Evolutionary conservation across 169 alveolate genomes (phyloP), one percentile per base, ranked within the genome.

Genomic region (Plasmodium adleri): DNA sequence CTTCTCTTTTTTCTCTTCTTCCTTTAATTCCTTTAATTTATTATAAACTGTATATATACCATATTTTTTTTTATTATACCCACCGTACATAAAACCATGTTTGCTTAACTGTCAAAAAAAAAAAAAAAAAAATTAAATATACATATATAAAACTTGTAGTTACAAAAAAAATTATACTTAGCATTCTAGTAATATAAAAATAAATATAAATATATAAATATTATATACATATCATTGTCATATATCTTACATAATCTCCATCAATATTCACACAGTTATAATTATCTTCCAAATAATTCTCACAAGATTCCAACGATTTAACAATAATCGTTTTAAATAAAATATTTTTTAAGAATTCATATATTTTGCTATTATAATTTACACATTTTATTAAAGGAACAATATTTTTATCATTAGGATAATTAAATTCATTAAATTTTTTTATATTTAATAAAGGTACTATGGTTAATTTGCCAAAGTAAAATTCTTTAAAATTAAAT

Each of bases 81-180:
- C 90, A 2, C 90, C 90, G 59, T 80, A 49, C 83, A 80, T 70
- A 45, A 80, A 80, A 58, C 90, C 90, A n/a, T 80, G 90, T 24
- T 80, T 80, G 90, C 85, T 80, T 60, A 80, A 17, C 90, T 80
- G 90, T 1, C 39, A 22, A 54, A n/a, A 58, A 24, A 68, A 17
- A 20, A 26, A 49, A 39, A 66, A 22, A 39, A 15, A 68, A 12
- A 54, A 17, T 1, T 0, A 26, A 22, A 52, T 15, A 72, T 22
- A 72, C 7, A 10, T 72, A 24, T 45, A 12, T 47, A 8, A 70
- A 1, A 39, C 15, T 2, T 12, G 60, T 5, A 13, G 3, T 7
- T 17, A 26, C 28, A 15, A 62, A 4, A 20, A 20, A 15, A n/a
- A 56, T 26, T 22, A 7, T 12, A 26, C 20, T 6, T 12, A 10